These are phyloP conservation scores for Adansonia rubrostipa DNA, from an alignment of 441 rosid genomes.

Conservation along the genomic window DNA sequence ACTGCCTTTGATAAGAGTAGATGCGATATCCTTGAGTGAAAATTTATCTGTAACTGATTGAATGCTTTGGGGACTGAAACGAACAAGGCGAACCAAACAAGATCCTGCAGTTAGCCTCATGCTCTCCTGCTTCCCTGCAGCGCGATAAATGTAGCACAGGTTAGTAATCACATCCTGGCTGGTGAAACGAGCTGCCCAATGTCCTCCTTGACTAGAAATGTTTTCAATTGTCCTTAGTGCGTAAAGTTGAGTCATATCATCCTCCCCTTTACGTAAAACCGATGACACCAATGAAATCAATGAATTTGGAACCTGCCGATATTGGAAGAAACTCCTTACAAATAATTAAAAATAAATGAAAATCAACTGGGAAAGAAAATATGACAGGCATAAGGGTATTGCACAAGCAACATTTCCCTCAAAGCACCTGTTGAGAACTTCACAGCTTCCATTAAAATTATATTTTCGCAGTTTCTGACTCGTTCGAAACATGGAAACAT, in stretches of 20 bases:
- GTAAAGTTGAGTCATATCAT: constrained; percentile 91
- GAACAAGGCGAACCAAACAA: constrained; percentile 91
- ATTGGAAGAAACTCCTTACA: constrained; percentile 28
- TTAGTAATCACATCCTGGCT: constrained; percentile 90
- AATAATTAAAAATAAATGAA: constrained; percentile 23
- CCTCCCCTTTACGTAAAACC: constrained; percentile 93
- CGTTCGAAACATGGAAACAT: background rate
- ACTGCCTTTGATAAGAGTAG: constrained; percentile 80
- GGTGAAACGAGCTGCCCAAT: constrained; percentile 85
- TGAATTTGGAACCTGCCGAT: constrained; percentile 82
- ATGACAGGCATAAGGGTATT: constrained; percentile 14
- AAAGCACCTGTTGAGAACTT: constrained; percentile 3
- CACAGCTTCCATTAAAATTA: background rate
- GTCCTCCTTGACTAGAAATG: constrained; percentile 88
- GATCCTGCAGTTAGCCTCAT: constrained; percentile 96
- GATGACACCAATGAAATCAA: constrained; percentile 89
- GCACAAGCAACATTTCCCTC: constrained; percentile 14
- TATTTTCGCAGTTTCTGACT: constrained; percentile 5
- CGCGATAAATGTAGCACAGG: constrained; percentile 83
- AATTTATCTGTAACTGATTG: constrained; percentile 77
- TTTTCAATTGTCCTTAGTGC: constrained; percentile 94
- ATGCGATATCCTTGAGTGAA: constrained; percentile 76
- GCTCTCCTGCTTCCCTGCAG: constrained; percentile 92
- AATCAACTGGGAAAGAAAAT: constrained; percentile 16
- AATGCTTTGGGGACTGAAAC: constrained; percentile 80